phyloP scores from a whole-genome alignment of 768 basidiomycete genomes.

The Holtermanniella nyarrowii region DNA sequence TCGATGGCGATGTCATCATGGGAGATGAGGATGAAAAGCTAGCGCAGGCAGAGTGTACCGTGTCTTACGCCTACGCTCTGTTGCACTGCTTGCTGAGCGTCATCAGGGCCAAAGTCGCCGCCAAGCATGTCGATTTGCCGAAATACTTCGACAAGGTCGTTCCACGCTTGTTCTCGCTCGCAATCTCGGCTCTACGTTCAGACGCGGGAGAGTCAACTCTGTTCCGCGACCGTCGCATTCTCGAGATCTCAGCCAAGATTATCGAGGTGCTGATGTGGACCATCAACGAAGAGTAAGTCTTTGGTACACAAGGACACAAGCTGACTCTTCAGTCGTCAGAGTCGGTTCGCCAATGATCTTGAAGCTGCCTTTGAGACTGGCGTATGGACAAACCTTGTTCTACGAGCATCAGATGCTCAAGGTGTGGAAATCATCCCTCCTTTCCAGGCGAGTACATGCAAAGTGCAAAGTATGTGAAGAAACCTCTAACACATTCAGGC shows the following conservation, averaged over 20 bases:
- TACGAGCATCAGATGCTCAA: slow-evolving; percentile 51
- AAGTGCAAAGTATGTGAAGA: slow-evolving; percentile 4
- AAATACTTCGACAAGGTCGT: slow-evolving; percentile 72
- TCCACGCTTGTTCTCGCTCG: slow-evolving; percentile 59
- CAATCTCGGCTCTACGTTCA: slow-evolving; percentile 43
- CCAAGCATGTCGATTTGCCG: slow-evolving; percentile 60
- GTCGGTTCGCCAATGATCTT: slow-evolving; percentile 48
- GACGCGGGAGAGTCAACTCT: slow-evolving; percentile 19
- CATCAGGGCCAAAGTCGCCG: slow-evolving; percentile 48
- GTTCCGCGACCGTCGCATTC: slow-evolving; percentile 47
- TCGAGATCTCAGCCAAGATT: slow-evolving; percentile 57
- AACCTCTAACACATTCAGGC: slow-evolving; percentile 38
- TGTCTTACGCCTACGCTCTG: slow-evolving; percentile 77
- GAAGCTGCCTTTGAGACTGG: slow-evolving; percentile 54
- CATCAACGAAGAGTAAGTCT: slow-evolving; percentile 55
- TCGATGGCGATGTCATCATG: slow-evolving; percentile 37
- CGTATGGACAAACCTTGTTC: slow-evolving; percentile 47
- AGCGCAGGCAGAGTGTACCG: slow-evolving; percentile 46
- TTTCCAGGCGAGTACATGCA: slow-evolving; percentile 50
- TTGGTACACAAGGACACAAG: not conserved
- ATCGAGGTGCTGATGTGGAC: slow-evolving; percentile 59
- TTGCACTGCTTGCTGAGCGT: slow-evolving; percentile 59
- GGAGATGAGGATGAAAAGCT: slow-evolving; percentile 3
- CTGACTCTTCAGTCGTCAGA: slow-evolving; percentile 51
- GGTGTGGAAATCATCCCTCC: slow-evolving; percentile 44